A percentile compares a stretch with the other conserved stretches of the same genome.
Evolutionary conservation across 2,329 filamentous ascomycete species (phyloP).

Genomic region (Lasiodiplodia sp.): DNA sequence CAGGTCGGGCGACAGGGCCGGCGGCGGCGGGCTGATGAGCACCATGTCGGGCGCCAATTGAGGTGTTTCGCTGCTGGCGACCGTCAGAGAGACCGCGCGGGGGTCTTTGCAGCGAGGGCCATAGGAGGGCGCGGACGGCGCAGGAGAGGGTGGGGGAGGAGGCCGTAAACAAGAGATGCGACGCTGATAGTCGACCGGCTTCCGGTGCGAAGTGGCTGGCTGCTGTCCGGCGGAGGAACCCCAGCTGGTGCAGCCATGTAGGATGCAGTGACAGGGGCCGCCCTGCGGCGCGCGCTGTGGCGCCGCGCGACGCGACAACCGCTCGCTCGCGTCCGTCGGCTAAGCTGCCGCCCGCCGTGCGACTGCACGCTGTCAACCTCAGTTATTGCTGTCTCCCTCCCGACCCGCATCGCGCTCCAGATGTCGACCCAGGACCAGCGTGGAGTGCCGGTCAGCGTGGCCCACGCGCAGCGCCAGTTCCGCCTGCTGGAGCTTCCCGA

Average conservation of each 20-base stretch:
- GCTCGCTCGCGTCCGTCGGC: slow-evolving; percentile 11
- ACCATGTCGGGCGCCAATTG: slow-evolving; percentile 69
- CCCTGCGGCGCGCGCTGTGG: slow-evolving; percentile 14
- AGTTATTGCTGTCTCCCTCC: neutral
- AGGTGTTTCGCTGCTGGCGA: slow-evolving; percentile 24
- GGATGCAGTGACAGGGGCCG: slow-evolving; percentile 4
- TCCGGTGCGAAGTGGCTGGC: slow-evolving; percentile 20
- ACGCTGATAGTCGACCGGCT: slow-evolving; percentile 22
- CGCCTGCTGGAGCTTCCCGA: slow-evolving; percentile 67
- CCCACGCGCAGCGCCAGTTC: slow-evolving; percentile 59
- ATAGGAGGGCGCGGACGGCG: slow-evolving; percentile 26
- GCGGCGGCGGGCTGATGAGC: slow-evolving; percentile 78
- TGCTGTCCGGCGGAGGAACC: slow-evolving; percentile 25
- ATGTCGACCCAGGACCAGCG: slow-evolving; percentile 54
- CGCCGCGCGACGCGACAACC: slow-evolving; percentile 22
- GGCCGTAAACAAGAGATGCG: slow-evolving; percentile 24
- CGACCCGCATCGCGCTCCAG: slow-evolving; percentile 6
- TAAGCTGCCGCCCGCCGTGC: slow-evolving; percentile 33
- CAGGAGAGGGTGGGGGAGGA: slow-evolving; percentile 22
- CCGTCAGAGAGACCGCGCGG: slow-evolving; percentile 25
- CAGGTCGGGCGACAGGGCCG: slow-evolving; percentile 77
- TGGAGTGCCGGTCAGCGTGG: slow-evolving; percentile 53
- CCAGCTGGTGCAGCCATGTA: slow-evolving; percentile 18
- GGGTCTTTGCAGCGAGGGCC: slow-evolving; percentile 17
- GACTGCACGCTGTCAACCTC: slow-evolving; percentile 31